These are phyloP conservation scores for Hyaloperonospora arabidopsidis DNA, from an alignment of 352 stramenopile genomes.

Conservation along the genomic window DNA sequence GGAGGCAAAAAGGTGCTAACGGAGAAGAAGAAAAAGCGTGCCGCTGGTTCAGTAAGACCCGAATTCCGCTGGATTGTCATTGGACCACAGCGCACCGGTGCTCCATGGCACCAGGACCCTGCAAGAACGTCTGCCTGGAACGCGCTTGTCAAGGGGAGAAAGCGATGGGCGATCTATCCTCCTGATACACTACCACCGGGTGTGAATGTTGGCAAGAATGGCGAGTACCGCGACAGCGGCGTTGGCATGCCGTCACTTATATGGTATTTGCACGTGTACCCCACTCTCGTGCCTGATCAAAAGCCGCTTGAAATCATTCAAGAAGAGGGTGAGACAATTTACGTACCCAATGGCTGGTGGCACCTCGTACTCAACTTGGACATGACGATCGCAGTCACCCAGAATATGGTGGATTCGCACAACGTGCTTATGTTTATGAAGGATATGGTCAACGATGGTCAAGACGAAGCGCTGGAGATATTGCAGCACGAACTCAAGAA, in stretches of 20 bases:
- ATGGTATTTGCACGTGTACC: slow-evolving; percentile 84
- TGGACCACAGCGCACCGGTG: slow-evolving; percentile 79
- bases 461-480: slow-evolving; percentile 48
- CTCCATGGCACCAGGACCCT: slow-evolving; percentile 93
- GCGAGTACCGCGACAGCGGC: slow-evolving; percentile 43
- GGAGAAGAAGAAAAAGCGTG: slow-evolving; percentile 31
- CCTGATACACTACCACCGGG: slow-evolving; percentile 67
- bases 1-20: slow-evolving; percentile 35
- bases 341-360: slow-evolving; percentile 96
- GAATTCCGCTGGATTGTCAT: slow-evolving; percentile 84
- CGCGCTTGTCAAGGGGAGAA: slow-evolving; percentile 88
- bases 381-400: slow-evolving; percentile 90
- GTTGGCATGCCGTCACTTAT: slow-evolving; percentile 74
- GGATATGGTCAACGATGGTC: slow-evolving; percentile 53
- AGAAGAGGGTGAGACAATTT: slow-evolving; percentile 92
- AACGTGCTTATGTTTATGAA: slow-evolving; percentile 70
- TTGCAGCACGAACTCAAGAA: slow-evolving; percentile 46
- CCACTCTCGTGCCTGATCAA: slow-evolving; percentile 58
- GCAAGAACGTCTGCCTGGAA: slow-evolving; percentile 95
- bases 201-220: slow-evolving; percentile 49
- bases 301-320: slow-evolving; percentile 83
- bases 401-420: slow-evolving; percentile 91
- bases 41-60: slow-evolving; percentile 31
- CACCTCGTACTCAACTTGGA: slow-evolving; percentile 95
- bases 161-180: slow-evolving; percentile 94